Evolutionary conservation across 805 yeast species (phyloP), one percentile per base, ranked within the genome.

Genomic region (Lachancea waltii): DNA sequence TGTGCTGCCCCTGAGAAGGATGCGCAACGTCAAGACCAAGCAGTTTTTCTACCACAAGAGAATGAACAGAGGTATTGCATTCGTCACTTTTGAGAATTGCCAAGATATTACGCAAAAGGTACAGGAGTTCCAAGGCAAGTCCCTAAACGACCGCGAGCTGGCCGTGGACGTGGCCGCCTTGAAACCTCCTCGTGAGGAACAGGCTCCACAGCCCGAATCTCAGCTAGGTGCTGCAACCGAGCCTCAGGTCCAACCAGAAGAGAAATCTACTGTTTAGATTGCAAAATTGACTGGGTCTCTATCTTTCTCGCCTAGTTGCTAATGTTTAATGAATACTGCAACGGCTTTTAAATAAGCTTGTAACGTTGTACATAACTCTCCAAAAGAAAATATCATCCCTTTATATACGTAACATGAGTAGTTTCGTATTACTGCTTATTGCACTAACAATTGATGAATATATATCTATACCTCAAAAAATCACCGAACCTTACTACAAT

Each of bases 121-220:
- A 43, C 76, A 69, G 25, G 74, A 76, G 52, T 78, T 79, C 60
- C 72, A 81, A 46, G 94, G 86, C 37, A 70, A 69, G 52, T 72
- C 69, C 36, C 64, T 81, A 49, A 75, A 75, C 44, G 95, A 82
- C 35, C 74, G 84, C 58, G 69, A 68, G 35, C 64, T 87, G 42
- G 64, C 72, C 32, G 85, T 82, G 42, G 81, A 79, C 47, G 72
- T 80, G 49, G 95, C 95, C 15, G 72, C 83, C 45, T 43, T 45
- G 23, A 51, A 55, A 41, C 51, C 59, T 29, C 65, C 54, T 7
- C 63, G 52, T 23, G 62, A 51, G 33, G 49, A 45, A 15, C 50
- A 47, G 20, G n/a, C 27, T 4, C 22, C 31, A 7, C 18, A 17
- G 16, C 13, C 17, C 11, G 24, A 31, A 6, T 33, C 25, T 28